Conservation (phyloP, 805 yeast genomes). For the Soucietia sequanensis region DNA sequence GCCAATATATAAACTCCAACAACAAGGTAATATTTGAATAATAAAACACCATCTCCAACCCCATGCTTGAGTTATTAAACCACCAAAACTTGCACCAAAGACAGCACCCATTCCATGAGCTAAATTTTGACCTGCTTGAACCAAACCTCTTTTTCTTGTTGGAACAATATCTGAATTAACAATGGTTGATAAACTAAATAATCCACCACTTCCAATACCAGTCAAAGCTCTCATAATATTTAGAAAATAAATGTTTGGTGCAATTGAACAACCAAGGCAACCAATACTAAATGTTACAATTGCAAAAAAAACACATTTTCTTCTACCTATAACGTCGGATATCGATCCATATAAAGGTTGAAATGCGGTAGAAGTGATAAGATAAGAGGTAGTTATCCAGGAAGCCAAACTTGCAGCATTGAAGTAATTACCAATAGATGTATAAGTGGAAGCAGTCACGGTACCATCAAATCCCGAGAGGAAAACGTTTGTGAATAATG, state of each 20-base stretch:
- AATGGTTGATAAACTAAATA: constrained; percentile 36
- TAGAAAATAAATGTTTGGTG: constrained; percentile 23
- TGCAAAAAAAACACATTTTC: constrained; percentile 33
- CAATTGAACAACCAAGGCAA: constrained; percentile 34
- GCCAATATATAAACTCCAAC: constrained; percentile 36
- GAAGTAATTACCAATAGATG: constrained; percentile 44
- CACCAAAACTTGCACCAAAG: constrained; percentile 66
- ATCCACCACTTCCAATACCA: constrained; percentile 44
- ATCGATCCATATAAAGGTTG: constrained; percentile 43
- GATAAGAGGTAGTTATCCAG: constrained; percentile 43
- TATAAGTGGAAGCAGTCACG: constrained; percentile 48
- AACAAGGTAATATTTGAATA: constrained; percentile 52
- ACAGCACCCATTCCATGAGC: constrained; percentile 49
- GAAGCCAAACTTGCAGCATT: constrained; percentile 34
- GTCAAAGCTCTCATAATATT: constrained; percentile 36
- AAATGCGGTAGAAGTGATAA: constrained; percentile 39
- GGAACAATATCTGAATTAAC: constrained; percentile 38
- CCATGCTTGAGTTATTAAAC: constrained; percentile 47
- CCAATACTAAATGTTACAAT: constrained; percentile 31
- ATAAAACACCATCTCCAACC: constrained; percentile 71
- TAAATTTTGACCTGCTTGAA: constrained; percentile 40
- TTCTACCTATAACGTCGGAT: constrained; percentile 38
- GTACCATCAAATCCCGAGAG: constrained; percentile 49
- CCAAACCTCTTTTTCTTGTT: constrained; percentile 34
- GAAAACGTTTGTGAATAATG: constrained; percentile 37